phyloP scores from a whole-genome alignment of 768 basidiomycete species.

The Ramaria rubella region DNA sequence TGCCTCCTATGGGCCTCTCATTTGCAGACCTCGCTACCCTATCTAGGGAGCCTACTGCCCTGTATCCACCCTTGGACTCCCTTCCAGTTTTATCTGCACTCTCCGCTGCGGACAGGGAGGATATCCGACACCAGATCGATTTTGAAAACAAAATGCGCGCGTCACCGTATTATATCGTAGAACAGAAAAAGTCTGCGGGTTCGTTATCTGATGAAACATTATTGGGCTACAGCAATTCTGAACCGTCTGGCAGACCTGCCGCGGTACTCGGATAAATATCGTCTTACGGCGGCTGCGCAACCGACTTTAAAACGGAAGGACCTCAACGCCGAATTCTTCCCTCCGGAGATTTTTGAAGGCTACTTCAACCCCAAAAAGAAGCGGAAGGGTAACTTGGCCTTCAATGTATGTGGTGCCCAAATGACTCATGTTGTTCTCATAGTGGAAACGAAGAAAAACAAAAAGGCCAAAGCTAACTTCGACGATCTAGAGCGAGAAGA shows the following conservation, averaged over 20 bases:
- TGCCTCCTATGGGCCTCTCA: slow-evolving; percentile 73
- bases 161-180: slow-evolving; percentile 71
- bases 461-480: slow-evolving; percentile 45
- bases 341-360: slow-evolving; percentile 63
- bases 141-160: slow-evolving; percentile 58
- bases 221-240: neutral
- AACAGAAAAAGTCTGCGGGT: slow-evolving; percentile 61
- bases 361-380: slow-evolving; percentile 75
- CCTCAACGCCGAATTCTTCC: slow-evolving; percentile 72
- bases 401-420: neutral
- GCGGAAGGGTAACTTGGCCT: slow-evolving; percentile 38
- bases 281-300: slow-evolving; percentile 50
- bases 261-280: slow-evolving; percentile 81
- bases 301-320: slow-evolving; percentile 65
- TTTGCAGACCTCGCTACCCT: slow-evolving; percentile 74
- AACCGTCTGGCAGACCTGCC: slow-evolving; percentile 48
- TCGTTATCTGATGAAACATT: slow-evolving; percentile 9
- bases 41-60: slow-evolving; percentile 65
- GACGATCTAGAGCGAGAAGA: slow-evolving; percentile 46
- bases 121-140: slow-evolving; percentile 60
- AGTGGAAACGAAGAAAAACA: slow-evolving; percentile 28
- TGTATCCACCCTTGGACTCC: slow-evolving; percentile 65
- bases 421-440: neutral
- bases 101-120: slow-evolving; percentile 55
- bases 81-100: slow-evolving; percentile 65